These are phyloP conservation scores for Pichia sp. DNA, from an alignment of 1,139 yeast genomes.

Conservation along the genomic window DNA sequence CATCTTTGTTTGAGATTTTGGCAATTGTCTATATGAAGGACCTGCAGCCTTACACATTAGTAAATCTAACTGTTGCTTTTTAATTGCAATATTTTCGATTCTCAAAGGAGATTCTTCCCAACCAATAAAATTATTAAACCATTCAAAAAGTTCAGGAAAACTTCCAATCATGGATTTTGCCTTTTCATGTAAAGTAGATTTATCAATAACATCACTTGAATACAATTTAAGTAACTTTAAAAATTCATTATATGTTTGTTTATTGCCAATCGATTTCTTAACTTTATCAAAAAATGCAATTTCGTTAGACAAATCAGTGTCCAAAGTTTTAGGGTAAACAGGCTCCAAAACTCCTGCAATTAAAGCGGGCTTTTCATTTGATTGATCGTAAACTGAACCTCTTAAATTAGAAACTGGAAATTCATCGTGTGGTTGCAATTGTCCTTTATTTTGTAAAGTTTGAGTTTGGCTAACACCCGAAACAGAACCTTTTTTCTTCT, in stretches of 20 bases:
- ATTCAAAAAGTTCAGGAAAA: conserved; percentile 69
- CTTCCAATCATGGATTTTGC: conserved; percentile 81
- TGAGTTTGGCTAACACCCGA: conserved; percentile 12
- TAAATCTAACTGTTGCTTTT: conserved; percentile 83
- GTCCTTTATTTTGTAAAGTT: conserved; percentile 19
- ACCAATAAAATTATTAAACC: conserved; percentile 92
- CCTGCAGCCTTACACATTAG: conserved; percentile 85
- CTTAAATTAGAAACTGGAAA: conserved; percentile 52
- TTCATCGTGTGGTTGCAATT: conserved; percentile 34
- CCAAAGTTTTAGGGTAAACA: conserved; percentile 58
- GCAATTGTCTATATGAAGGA: conserved; percentile 87
- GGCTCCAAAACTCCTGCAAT: conserved; percentile 88
- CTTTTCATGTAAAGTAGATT: conserved; percentile 71
- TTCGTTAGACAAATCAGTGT: conserved; percentile 70
- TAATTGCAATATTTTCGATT: conserved; percentile 82
- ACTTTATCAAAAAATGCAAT: conserved; percentile 87
- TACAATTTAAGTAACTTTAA: conserved; percentile 78
- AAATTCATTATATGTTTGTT: conserved; percentile 86
- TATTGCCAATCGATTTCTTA: conserved; percentile 82
- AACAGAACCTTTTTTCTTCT: conserved; percentile 11
- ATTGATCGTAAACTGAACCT: conserved; percentile 20
- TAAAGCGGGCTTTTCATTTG: conserved; percentile 53
- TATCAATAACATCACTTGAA: conserved; percentile 86
- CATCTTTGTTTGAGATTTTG: conserved; percentile 92
- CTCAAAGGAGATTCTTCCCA: conserved; percentile 70